These are phyloP conservation scores for Cercophora newfieldiana DNA, from an alignment of 495 filamentous ascomycete genomes.

Conservation along the genomic window DNA sequence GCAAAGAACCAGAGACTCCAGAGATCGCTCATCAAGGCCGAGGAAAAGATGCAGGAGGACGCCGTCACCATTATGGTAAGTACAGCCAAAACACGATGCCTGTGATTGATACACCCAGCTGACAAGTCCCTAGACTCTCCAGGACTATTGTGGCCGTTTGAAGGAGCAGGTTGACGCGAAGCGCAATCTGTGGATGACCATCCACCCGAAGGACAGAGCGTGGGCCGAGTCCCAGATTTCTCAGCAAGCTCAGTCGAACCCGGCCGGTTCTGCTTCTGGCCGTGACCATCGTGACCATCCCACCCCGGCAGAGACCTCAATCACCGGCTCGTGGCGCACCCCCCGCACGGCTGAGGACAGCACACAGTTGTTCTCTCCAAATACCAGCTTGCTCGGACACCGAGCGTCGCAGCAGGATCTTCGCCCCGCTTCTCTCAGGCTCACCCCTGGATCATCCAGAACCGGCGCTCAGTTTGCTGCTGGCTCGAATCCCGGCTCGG, in stretches of 20 bases:
- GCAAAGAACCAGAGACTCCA: not conserved
- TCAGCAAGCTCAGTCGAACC: not conserved
- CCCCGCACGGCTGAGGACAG: not conserved
- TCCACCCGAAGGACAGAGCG: conserved; percentile 22
- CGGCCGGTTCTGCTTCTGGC: not conserved
- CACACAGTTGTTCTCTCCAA: not conserved
- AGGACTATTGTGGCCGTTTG: conserved; percentile 2
- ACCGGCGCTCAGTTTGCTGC: not conserved
- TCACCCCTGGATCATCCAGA: not conserved
- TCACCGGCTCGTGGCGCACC: not conserved
- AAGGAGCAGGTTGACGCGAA: conserved; percentile 28
- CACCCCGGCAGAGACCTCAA: not conserved
- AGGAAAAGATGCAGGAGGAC: not conserved
- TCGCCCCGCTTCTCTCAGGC: not conserved
- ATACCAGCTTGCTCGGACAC: not conserved
- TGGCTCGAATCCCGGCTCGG: not conserved
- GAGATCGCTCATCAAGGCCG: not conserved
- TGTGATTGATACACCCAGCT: not conserved
- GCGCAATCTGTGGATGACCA: conserved; percentile 27
- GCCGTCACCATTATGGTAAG: not conserved
- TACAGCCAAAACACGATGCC: not conserved
- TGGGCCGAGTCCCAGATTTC: conserved; percentile 14
- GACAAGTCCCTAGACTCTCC: not conserved
- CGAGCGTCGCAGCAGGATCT: not conserved
- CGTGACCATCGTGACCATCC: not conserved